Evolutionary conservation across 768 basidiomycete species (phyloP), one percentile per base, ranked within the genome.

Genomic region (Gloeopeniophorella convolvens): DNA sequence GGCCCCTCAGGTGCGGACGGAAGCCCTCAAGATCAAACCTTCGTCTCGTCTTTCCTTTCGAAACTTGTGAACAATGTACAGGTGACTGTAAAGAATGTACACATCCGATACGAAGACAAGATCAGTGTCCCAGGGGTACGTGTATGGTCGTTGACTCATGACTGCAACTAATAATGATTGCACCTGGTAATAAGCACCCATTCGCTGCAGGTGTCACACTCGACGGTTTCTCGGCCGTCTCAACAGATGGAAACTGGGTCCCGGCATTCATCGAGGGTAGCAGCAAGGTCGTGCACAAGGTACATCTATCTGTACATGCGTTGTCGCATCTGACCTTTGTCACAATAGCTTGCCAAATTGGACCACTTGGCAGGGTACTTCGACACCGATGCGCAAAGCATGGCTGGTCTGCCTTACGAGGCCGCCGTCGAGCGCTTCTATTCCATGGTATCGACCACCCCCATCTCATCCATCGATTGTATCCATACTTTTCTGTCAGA

Each of bases 1-100:
- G 20, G n/a, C 21, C 30, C 48, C 49, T 47, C 50, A 49, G 61
- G 50, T 34, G 51, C 55, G 48, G 49, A 54, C 70, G 79, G 72
- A 53, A 70, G 80, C 42, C 73, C 81, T 5, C 66, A 76, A n/a
- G 83, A 89, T 62, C 87, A 93, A 68, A 85, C 88, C 7, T 77
- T 95, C 53, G 71, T 89, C 60, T 77, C 87, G 36, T 90, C 91
- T 15, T 69, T 98, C 40, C 80, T 85, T 35, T 77, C 85, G 37
- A 96, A 95, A 64, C 78, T 98, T 50, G 80, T 98, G 57, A 95
- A 98, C 69, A 99, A 99, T 63, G 67, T 98, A 21, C 96, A 99
- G 70, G 81, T 98, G 21, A 93, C 91, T 11, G 81, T 98, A 52
- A 90, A 86, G 68, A 95, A 96, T 60, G 90, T 99, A 36, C 96